Percentiles rank a stretch among this genome's conserved stretches.
Conservation (phyloP, 441 rosid species). For the Arabidopsis hybrid region DNA sequence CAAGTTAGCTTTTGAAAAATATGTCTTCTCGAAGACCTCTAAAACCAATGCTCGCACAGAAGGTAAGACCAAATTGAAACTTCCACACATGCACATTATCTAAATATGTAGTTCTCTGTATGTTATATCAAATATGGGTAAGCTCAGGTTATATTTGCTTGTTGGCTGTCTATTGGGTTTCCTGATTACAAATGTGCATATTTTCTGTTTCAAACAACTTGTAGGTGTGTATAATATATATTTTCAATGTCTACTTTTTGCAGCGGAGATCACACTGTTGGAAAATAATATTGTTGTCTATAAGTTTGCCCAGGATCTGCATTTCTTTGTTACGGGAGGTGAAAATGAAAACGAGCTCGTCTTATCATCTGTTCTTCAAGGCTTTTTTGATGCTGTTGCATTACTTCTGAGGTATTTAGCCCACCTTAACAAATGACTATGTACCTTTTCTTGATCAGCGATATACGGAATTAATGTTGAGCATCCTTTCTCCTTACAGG, state of each 20-base stretch:
- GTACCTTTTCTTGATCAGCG: slow-evolving; percentile 6
- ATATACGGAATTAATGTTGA: neutral
- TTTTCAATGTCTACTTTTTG: slow-evolving; percentile 32
- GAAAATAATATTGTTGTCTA: slow-evolving; percentile 74
- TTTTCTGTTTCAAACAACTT: slow-evolving; percentile 14
- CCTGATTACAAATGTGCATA: neutral
- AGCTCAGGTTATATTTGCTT: neutral
- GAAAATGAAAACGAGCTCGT: slow-evolving; percentile 93
- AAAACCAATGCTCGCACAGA: slow-evolving; percentile 90
- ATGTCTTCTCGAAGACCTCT: slow-evolving; percentile 78
- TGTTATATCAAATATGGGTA: neutral
- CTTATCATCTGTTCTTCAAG: slow-evolving; percentile 83
- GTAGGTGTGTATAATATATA: neutral
- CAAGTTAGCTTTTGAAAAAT: slow-evolving; percentile 83
- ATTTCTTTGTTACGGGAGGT: slow-evolving; percentile 88
- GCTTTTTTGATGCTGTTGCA: slow-evolving; percentile 88
- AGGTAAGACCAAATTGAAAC: slow-evolving; percentile 50
- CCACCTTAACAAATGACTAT: neutral
- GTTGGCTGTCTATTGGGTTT: slow-evolving; percentile 10
- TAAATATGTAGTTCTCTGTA: neutral
- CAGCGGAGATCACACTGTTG: slow-evolving; percentile 88
- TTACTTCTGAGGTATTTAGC: slow-evolving; percentile 70
- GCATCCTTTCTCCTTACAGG: slow-evolving; percentile 48
- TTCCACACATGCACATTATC: slow-evolving; percentile 1
- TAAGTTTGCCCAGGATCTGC: slow-evolving; percentile 91